Evolutionary conservation across 169 alveolate genomes (phyloP).

Genomic region (Perkinsus marinus): DNA sequence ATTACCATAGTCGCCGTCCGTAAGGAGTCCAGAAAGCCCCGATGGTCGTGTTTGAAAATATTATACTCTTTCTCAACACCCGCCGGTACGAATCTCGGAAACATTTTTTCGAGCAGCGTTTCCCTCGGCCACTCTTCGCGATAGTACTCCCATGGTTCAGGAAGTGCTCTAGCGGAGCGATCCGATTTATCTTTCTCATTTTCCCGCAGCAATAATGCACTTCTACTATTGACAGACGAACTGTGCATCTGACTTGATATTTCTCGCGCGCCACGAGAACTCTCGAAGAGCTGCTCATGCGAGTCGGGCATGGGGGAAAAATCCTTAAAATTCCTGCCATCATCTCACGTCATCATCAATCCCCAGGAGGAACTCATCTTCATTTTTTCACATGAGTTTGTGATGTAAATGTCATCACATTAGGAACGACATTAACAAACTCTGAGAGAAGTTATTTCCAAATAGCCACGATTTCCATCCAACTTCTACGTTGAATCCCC

Average conservation of each 20-base stretch:
- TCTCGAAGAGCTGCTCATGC: neutral
- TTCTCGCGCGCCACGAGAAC: neutral
- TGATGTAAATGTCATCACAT: no score
- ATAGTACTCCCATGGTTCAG: neutral
- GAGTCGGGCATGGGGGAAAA: neutral
- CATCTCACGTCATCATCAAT: no score
- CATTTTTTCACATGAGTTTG: no score
- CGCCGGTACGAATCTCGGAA: neutral
- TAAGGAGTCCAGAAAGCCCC: neutral
- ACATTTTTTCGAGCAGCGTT: neutral
- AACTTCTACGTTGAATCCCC: no score
- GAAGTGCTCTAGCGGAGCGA: neutral
- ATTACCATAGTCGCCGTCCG: neutral
- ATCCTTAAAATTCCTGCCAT: no score
- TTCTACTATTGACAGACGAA: neutral
- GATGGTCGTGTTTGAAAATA: neutral
- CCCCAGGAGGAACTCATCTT: no score
- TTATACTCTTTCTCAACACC: neutral
- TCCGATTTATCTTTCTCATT: neutral
- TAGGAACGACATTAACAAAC: no score
- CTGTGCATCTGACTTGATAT: neutral
- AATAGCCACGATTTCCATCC: no score
- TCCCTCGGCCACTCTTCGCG: neutral
- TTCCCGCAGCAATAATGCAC: neutral
- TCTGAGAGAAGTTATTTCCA: no score